Evolutionary conservation across 176 grass and related monocot genomes (phyloP).

Genomic region (Saccharum officinarum): DNA sequence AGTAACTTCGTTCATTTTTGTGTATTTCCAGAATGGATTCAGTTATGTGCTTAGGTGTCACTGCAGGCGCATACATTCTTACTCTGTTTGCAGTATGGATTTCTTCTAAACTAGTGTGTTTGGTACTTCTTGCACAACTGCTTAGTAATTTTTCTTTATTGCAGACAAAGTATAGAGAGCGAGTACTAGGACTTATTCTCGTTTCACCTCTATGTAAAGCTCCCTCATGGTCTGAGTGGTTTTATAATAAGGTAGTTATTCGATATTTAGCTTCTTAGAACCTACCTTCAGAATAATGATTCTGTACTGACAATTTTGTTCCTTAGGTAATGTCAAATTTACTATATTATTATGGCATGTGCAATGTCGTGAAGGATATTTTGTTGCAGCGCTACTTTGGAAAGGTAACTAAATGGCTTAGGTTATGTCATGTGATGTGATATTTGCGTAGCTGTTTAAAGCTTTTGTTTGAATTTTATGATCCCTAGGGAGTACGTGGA

Average conservation of each 20-base stretch:
- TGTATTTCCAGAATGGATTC: constrained; percentile 63
- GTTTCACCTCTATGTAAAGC: constrained; percentile 93
- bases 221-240: constrained; percentile 91
- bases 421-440: neutral
- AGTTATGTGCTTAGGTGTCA: constrained; percentile 98
- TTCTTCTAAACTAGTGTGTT: constrained; percentile 38
- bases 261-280: neutral
- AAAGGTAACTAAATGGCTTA: constrained; percentile 58
- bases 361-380: constrained; percentile 83
- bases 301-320: constrained; percentile 34
- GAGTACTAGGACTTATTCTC: constrained; percentile 86
- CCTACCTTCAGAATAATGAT: neutral
- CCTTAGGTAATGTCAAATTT: constrained; percentile 85
- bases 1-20: neutral
- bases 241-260: constrained; percentile 81
- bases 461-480: constrained; percentile 22
- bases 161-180: constrained; percentile 85
- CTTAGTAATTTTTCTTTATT: constrained; percentile 30
- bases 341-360: constrained; percentile 96
- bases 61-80: constrained; percentile 95
- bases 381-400: constrained; percentile 93
- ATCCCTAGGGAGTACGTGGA: constrained; percentile 71
- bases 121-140: constrained; percentile 10
- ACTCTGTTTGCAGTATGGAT: constrained; percentile 83
- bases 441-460: constrained; percentile 21